Evolutionary conservation across 768 basidiomycete genomes (phyloP), one percentile per base, ranked within the genome.

Genomic region (Hygrophorus russula): DNA sequence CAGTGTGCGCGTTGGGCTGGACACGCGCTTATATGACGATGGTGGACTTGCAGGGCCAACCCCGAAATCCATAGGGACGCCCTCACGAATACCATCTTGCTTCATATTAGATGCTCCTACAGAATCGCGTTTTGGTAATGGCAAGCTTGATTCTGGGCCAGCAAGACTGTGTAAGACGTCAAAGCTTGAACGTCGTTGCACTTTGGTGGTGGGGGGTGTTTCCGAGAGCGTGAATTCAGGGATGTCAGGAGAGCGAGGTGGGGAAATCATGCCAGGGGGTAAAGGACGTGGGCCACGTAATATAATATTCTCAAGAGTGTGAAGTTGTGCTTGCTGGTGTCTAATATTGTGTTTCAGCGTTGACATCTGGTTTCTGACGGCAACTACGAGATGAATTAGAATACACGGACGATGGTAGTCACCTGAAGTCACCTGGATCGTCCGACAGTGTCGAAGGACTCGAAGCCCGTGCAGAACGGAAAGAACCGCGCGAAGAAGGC

Each of bases 291-390:
- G 81, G 13, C 76, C 76, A 50, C 74, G 74, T 39, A 80, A 70
- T 38, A 89, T 63, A 42, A 74, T 68, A 54, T 68, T 82, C 58
- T 89, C 86, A 41, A 88, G 72, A 31, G 55, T 68, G 51, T 80
- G 73, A 29, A 87, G 59, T 52, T 88, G 83, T 14, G 85, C 85
- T 65, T 87, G 83, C 56, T 89, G 82, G 53, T 88, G 85, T 48
- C 86, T 67, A 53, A 89, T 89, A 56, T 71, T 76, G 58, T 89
- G 86, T 62, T 82, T 87, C 55, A 89, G 63, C 32, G 78, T 80
- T 51, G 83, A 85, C 63, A 89, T 80, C 47, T 88, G 85, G 52
- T 76, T 79, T 44, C 86, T 76, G 42, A 87, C 69, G 49, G 78
- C 73, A 56, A 87, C 86, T 89, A 48, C 46, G 43, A 45, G 37